phyloP scores from a whole-genome alignment of 306 rosid species.

The Casuarina equisetifolia region DNA sequence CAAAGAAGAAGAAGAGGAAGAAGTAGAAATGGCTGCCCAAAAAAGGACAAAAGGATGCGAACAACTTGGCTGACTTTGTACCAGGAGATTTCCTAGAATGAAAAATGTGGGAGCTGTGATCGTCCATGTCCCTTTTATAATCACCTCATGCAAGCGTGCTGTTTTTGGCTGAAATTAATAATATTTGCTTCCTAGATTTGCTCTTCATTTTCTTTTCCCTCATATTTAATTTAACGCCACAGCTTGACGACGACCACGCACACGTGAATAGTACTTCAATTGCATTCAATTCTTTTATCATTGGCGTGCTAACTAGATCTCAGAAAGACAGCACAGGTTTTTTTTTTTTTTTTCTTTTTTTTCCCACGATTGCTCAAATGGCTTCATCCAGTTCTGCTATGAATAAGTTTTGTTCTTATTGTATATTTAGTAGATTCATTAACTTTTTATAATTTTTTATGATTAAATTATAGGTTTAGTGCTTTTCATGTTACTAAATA shows the following conservation, averaged over 20 bases:
- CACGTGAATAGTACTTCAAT: background rate
- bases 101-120: background rate
- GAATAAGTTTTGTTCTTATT: too few species aligned
- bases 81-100: slow-evolving; percentile 8
- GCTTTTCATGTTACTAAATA: too few species aligned
- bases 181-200: slow-evolving; percentile 12
- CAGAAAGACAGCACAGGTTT: too few species aligned
- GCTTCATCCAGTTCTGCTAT: too few species aligned
- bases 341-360: too few species aligned
- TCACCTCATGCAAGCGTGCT: slow-evolving; percentile 3
- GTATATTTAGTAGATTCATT: too few species aligned
- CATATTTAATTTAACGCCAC: background rate
- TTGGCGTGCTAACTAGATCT: too few species aligned
- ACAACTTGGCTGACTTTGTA: background rate
- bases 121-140: background rate
- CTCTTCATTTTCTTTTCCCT: slow-evolving; percentile 4
- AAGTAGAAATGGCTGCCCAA: slow-evolving; percentile 8
- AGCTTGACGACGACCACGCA: background rate
- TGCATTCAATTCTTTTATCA: too few species aligned
- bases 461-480: too few species aligned
- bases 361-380: too few species aligned
- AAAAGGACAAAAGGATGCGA: slow-evolving; percentile 6
- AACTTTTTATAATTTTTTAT: too few species aligned
- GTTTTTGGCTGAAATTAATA: background rate
- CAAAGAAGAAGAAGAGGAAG: background rate